These are phyloP conservation scores for Coemansia javaensis DNA, from an alignment of 192 early-diverging fungal genomes.

Conservation along the genomic window DNA sequence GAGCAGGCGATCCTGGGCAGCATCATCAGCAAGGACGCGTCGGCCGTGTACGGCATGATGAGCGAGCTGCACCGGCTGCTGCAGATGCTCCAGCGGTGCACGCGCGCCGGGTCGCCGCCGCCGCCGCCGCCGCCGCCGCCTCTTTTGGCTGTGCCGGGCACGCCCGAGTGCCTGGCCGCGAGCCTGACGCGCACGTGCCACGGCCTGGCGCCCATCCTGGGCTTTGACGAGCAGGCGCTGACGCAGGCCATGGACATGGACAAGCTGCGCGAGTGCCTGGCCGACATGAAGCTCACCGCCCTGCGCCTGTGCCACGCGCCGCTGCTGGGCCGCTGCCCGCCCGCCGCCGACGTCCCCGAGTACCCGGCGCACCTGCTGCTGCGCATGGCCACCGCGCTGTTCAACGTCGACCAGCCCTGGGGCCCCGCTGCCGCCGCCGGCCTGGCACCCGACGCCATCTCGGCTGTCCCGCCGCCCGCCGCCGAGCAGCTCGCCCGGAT, in stretches of 20 bases:
- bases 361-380: slow-evolving; percentile 29
- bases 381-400: slow-evolving; percentile 30
- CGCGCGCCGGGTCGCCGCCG: slow-evolving; percentile 3
- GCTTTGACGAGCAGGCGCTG: slow-evolving; percentile 37
- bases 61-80: slow-evolving; percentile 33
- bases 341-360: slow-evolving; percentile 1
- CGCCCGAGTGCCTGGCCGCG: slow-evolving; percentile 7
- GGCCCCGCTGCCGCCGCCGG: slow-evolving; percentile 4
- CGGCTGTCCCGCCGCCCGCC: slow-evolving; percentile 6
- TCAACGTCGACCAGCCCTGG: slow-evolving; percentile 36
- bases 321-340: slow-evolving; percentile 28
- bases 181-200: slow-evolving; percentile 32
- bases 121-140: no score
- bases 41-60: slow-evolving; percentile 50
- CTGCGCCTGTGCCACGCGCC: slow-evolving; percentile 20
- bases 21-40: slow-evolving; percentile 34
- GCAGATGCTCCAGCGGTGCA: slow-evolving; percentile 18
- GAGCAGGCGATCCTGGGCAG: slow-evolving; percentile 32
- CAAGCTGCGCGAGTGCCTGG: slow-evolving; percentile 28
- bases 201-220: slow-evolving; percentile 39
- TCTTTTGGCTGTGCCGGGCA: no score
- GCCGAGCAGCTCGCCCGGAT: slow-evolving; percentile 5
- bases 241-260: slow-evolving; percentile 43
- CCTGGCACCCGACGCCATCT: slow-evolving; percentile 18
- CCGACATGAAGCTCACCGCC: slow-evolving; percentile 31